Base-by-base conservation (phyloP, 2,329 filamentous ascomycete genomes). In the Fusarium tuaranense region DNA sequence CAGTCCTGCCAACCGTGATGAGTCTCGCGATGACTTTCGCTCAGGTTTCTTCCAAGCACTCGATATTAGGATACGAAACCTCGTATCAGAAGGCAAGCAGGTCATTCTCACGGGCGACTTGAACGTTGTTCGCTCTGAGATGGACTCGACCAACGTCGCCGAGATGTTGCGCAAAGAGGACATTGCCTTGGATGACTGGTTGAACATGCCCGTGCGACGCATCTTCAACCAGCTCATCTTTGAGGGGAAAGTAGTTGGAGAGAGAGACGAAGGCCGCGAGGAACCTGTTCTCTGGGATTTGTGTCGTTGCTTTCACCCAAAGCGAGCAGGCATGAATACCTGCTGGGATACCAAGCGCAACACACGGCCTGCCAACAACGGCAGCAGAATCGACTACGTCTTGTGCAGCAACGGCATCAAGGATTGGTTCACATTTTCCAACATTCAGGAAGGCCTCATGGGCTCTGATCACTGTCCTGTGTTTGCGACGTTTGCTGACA, bases 381-480 rank as follows among this genome's bases (percentile, higher is more conserved):
- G 97, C 7, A 93, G 94, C 65, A 91, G 97, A 39, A 98, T 98
- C 77, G 97, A 99, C 82, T 98, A 97, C 82, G 89, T 99, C 20
- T 88, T 98, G 5, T 97, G 95, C 81, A 97, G 92, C 74, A 87
- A 92, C 46, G 89, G 90, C 39, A 93, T 98, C 86, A 93, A 92
- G 78, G 85, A 89, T 62, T 98, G 95, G 95, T 93, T 98, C 78
- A 86, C 85, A 30, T 90, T 92, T 51, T 90, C 94, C 8, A 92
- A 98, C 78, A 98, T 98, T 36, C 97, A 98, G 81, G 95, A 98
- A 82, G 95, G 95, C 0, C 85, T 98, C 25, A 93, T 97, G 88
- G 97, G 97, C 0, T 98, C 96, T 2, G 97, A 99, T 80, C 97
- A 99, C 82, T 99, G 97, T 78, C 97, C 97, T 0, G 96, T 98